phyloP scores from a whole-genome alignment of 2,329 filamentous ascomycete species.

The Exophiala xenobiotica region DNA sequence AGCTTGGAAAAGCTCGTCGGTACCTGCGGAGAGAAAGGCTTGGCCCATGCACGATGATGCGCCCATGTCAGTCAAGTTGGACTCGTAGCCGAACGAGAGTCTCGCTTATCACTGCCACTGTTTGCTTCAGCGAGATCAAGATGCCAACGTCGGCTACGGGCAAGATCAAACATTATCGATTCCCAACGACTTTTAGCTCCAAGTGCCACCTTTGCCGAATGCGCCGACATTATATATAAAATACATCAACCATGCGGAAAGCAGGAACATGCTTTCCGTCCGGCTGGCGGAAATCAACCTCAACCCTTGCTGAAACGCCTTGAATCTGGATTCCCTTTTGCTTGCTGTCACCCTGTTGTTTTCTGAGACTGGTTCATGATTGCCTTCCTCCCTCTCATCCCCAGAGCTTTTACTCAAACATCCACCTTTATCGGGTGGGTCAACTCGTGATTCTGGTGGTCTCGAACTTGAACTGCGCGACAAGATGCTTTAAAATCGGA shows the following conservation, averaged over 20 bases:
- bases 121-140: too few species aligned
- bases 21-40: too few species aligned
- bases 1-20: too few species aligned
- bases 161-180: too few species aligned
- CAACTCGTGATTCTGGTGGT: slow-evolving; percentile 15
- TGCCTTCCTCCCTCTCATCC: not conserved
- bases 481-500: slow-evolving; percentile 6
- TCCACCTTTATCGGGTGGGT: slow-evolving; percentile 17
- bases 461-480: slow-evolving; percentile 10
- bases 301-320: slow-evolving; percentile 8
- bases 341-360: not conserved
- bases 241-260: slow-evolving; percentile 11
- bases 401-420: not conserved
- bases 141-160: too few species aligned
- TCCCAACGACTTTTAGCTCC: slow-evolving; percentile 8
- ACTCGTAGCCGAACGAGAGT: too few species aligned
- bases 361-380: not conserved
- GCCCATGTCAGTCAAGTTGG: too few species aligned
- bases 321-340: slow-evolving; percentile 5
- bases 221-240: slow-evolving; percentile 7
- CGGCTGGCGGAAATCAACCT: slow-evolving; percentile 9
- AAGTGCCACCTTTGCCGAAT: slow-evolving; percentile 10
- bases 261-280: slow-evolving; percentile 15
- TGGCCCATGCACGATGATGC: too few species aligned
- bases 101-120: too few species aligned